Evolutionary conservation across 768 basidiomycete genomes (phyloP).

Genomic region (Leccinum sublutescens): DNA sequence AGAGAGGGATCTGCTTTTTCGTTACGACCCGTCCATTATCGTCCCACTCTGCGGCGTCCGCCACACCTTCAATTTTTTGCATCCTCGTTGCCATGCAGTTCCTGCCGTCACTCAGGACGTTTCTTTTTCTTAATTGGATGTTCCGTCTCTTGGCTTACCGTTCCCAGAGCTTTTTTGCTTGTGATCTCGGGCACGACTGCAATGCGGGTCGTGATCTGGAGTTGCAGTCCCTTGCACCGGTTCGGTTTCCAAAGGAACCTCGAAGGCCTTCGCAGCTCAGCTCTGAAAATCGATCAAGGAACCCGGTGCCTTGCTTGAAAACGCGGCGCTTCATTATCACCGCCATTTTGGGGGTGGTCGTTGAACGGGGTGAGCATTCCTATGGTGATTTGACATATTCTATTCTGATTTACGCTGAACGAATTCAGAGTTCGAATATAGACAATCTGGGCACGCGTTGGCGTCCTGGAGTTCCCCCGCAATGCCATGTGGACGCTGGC

Average conservation of each 20-base stretch:
- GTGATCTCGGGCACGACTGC: constrained; percentile 14
- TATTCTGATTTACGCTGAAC: constrained; percentile 24
- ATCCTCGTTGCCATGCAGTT: constrained; percentile 23
- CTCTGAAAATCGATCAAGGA: constrained; percentile 31
- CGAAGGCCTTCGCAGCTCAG: neutral
- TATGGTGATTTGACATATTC: constrained; percentile 27
- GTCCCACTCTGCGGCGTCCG: constrained; percentile 23
- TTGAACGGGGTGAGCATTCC: constrained; percentile 25
- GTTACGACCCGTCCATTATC: constrained; percentile 7
- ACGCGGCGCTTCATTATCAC: constrained; percentile 14
- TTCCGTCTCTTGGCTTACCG: constrained; percentile 4
- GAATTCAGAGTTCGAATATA: constrained; percentile 18
- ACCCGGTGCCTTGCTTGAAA: constrained; percentile 25
- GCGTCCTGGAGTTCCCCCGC: constrained; percentile 7
- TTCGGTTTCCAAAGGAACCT: constrained; percentile 28
- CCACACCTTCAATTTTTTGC: constrained; percentile 16
- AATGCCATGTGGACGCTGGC: constrained; percentile 19
- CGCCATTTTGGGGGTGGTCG: constrained; percentile 7
- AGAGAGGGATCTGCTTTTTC: constrained; percentile 15
- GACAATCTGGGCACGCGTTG: constrained; percentile 17
- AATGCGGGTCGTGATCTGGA: constrained; percentile 27
- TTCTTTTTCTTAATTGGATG: constrained; percentile 26
- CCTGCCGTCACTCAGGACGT: constrained; percentile 21
- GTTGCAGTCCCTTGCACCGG: constrained; percentile 13
- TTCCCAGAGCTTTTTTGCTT: constrained; percentile 18